A percentile compares a stretch with the other conserved stretches of the same genome.
Conservation (phyloP, 805 yeast species). For the Candida vartiovaarae region DNA sequence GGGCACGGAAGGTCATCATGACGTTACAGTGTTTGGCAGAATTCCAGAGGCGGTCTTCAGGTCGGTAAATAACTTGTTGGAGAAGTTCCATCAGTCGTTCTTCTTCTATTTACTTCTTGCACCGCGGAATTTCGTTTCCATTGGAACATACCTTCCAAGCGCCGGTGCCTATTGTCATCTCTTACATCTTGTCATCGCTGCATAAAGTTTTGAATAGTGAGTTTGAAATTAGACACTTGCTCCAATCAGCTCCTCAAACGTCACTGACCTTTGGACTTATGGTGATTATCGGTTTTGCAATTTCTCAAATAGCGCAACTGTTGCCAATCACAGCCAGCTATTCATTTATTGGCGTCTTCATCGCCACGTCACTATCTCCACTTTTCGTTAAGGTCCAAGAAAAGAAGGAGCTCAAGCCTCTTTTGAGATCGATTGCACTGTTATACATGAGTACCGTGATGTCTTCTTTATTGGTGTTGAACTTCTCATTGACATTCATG, state of each 20-base stretch:
- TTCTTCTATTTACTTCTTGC: slow-evolving; percentile 82
- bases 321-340: slow-evolving; percentile 11
- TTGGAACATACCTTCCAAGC: slow-evolving; percentile 87
- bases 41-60: slow-evolving; percentile 82
- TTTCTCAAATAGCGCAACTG: slow-evolving; percentile 14
- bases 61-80: slow-evolving; percentile 84
- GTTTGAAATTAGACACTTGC: slow-evolving; percentile 10
- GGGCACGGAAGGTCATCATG: slow-evolving; percentile 52
- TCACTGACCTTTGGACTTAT: slow-evolving; percentile 23
- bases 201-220: slow-evolving; percentile 42
- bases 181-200: slow-evolving; percentile 64
- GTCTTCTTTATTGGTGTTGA: slow-evolving; percentile 69
- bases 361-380: slow-evolving; percentile 17
- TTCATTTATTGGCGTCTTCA: slow-evolving; percentile 12
- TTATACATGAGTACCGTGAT: slow-evolving; percentile 61
- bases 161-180: slow-evolving; percentile 66
- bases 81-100: slow-evolving; percentile 95
- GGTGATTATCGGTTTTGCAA: slow-evolving; percentile 16
- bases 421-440: slow-evolving; percentile 39
- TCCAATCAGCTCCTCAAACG: neutral
- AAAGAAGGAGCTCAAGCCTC: slow-evolving; percentile 12
- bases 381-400: slow-evolving; percentile 8
- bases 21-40: slow-evolving; percentile 89
- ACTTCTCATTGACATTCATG: slow-evolving; percentile 72
- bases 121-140: slow-evolving; percentile 78